phyloP scores from a whole-genome alignment of 306 rosid genomes.

The Inga oerstediana region DNA sequence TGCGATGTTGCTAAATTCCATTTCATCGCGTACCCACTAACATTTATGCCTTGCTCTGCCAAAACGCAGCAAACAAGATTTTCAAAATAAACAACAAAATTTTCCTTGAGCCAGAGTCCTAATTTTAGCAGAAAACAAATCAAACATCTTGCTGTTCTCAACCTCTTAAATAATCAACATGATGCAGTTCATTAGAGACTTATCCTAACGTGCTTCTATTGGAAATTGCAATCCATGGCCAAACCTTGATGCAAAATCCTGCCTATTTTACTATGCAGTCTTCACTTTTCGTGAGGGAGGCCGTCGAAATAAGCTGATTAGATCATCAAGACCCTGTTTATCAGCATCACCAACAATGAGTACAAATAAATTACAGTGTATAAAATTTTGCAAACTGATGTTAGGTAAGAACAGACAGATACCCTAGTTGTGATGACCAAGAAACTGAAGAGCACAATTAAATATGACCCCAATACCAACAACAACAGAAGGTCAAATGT shows the following conservation, averaged over 20 bases:
- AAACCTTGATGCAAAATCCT: constrained; percentile 23
- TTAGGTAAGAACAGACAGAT: constrained; percentile 20
- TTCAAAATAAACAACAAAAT: constrained; percentile 39
- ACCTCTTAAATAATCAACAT: constrained; percentile 32
- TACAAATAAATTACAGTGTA: neutral
- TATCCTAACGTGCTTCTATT: constrained; percentile 34
- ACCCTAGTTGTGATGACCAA: constrained; percentile 61
- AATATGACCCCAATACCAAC: constrained; percentile 59
- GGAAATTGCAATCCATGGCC: constrained; percentile 24
- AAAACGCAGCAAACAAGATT: constrained; percentile 28
- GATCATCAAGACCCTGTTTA: constrained; percentile 93
- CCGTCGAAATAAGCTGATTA: constrained; percentile 87
- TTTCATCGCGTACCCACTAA: neutral
- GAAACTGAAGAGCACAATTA: constrained; percentile 53
- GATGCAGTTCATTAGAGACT: constrained; percentile 26
- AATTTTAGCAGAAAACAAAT: constrained; percentile 28
- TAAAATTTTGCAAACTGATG: constrained; percentile 1
- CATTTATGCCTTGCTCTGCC: constrained; percentile 1
- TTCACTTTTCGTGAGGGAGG: constrained; percentile 97
- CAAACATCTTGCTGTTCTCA: constrained; percentile 26
- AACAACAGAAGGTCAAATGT: constrained; percentile 95
- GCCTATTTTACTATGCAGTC: constrained; percentile 58
- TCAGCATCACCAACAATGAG: constrained; percentile 31
- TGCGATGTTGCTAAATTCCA: neutral
- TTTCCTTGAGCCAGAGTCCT: constrained; percentile 24